Evolutionary conservation across 352 stramenopile genomes (phyloP).

Genomic region (Phytophthora multivora): DNA sequence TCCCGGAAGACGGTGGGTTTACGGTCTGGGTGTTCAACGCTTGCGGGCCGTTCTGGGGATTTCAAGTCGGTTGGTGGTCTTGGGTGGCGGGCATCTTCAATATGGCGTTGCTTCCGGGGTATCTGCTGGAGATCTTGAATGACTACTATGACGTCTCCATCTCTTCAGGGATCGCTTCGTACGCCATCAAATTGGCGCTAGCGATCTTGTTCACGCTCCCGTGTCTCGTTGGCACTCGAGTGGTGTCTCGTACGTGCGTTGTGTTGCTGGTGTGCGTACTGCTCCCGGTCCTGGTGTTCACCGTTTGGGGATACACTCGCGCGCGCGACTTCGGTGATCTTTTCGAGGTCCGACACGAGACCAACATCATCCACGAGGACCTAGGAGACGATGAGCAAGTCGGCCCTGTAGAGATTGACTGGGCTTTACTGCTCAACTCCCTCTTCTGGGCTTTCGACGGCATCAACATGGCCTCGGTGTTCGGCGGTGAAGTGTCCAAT

Average conservation of each 20-base stretch:
- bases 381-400: conserved; percentile 66
- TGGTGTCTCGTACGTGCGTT: conserved; percentile 36
- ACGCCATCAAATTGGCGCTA: conserved; percentile 40
- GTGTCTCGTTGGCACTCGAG: conserved; percentile 38
- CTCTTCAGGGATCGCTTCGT: conserved; percentile 24
- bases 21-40: conserved; percentile 70
- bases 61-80: conserved; percentile 85
- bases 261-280: conserved; percentile 46
- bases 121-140: conserved; percentile 41
- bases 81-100: conserved; percentile 72
- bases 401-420: conserved; percentile 48
- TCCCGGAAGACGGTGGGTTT: conserved; percentile 81
- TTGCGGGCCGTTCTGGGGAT: conserved; percentile 78
- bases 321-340: conserved; percentile 80
- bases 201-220: conserved; percentile 40
- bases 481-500: conserved; percentile 87
- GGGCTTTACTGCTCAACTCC: conserved; percentile 89
- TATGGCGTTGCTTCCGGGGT: conserved; percentile 52
- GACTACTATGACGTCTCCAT: conserved; percentile 44
- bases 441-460: conserved; percentile 95
- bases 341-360: conserved; percentile 86
- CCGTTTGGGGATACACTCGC: conserved; percentile 42
- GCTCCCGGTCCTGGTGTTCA: conserved; percentile 87
- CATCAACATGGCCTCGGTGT: conserved; percentile 87
- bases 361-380: conserved; percentile 25